Conservation (phyloP, 2,329 filamentous ascomycete genomes). For the Fusarium buxicola region DNA sequence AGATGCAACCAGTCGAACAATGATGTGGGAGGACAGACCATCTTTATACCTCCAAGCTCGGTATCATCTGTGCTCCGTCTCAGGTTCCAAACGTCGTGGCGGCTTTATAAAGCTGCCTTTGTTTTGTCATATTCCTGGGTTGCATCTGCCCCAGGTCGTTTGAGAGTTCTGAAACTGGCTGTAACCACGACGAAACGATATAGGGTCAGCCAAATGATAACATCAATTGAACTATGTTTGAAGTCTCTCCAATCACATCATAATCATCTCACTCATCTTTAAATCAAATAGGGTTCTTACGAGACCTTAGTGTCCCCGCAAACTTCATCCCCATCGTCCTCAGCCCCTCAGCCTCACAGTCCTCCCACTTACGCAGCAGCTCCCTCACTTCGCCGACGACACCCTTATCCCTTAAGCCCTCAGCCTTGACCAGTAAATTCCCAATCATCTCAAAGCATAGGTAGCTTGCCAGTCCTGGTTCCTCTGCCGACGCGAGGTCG, state of each 20-base stretch:
- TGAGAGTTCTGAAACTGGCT: too few relatives aligned
- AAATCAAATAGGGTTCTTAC: slow-evolving; percentile 13
- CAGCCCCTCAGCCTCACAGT: slow-evolving; percentile 12
- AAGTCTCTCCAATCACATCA: too few relatives aligned
- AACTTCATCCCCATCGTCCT: slow-evolving; percentile 11
- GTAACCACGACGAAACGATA: too few relatives aligned
- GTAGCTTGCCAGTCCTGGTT: slow-evolving; percentile 30
- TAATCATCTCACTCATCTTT: neutral
- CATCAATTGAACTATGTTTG: too few relatives aligned
- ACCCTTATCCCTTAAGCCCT: neutral
- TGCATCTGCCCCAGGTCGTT: too few relatives aligned
- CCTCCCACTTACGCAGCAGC: slow-evolving; percentile 28
- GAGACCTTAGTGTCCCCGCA: neutral
- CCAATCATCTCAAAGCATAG: slow-evolving; percentile 35
- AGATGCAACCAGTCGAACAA: too few relatives aligned
- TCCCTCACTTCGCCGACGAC: slow-evolving; percentile 2
- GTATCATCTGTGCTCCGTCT: neutral
- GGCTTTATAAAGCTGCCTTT: neutral
- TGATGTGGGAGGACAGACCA: neutral
- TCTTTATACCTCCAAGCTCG: neutral
- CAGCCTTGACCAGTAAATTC: slow-evolving; percentile 7
- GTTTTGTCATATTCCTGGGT: neutral
- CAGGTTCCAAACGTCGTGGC: neutral
- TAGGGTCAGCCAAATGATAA: too few relatives aligned
- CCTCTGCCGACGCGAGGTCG: slow-evolving; percentile 2